Percentiles rank a stretch among this genome's conserved stretches.
Evolutionary conservation across 345 rosid genomes (phyloP).

Genomic region (Draba incana): DNA sequence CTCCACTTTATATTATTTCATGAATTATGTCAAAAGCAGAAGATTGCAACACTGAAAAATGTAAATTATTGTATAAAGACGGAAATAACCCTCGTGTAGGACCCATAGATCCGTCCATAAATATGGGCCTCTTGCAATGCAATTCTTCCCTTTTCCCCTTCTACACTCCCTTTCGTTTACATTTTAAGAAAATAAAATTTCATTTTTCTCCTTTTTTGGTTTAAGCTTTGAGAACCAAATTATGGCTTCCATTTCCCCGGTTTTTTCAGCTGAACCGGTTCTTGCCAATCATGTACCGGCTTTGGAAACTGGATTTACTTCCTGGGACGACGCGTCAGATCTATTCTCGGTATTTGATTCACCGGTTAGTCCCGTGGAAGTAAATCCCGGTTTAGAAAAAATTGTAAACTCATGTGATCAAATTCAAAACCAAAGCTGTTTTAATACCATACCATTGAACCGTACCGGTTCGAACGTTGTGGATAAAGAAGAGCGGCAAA

Average conservation of each 20-base stretch:
- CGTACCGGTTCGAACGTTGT: conserved; percentile 5
- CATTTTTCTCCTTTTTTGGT: neutral
- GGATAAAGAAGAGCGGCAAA: conserved; percentile 57
- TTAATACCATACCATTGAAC: conserved; percentile 39
- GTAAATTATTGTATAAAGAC: neutral
- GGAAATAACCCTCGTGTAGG: conserved; percentile 31
- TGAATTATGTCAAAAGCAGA: neutral
- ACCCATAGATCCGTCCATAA: conserved; percentile 50
- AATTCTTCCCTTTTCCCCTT: conserved; percentile 84
- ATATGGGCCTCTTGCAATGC: conserved; percentile 60
- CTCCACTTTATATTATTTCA: neutral
- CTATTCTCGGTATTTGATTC: conserved; percentile 44
- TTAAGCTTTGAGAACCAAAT: conserved; percentile 3
- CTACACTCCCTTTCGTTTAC: conserved; percentile 43
- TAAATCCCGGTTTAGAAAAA: conserved; percentile 43
- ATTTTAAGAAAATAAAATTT: conserved; percentile 2
- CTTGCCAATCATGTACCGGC: conserved; percentile 44
- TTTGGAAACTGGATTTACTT: conserved; percentile 52
- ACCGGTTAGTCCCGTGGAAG: conserved; percentile 39
- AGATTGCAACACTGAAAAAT: neutral
- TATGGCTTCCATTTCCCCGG: conserved; percentile 53
- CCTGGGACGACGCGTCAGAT: conserved; percentile 61
- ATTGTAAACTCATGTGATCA: conserved; percentile 34
- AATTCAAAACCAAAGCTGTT: conserved; percentile 37
- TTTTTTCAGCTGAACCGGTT: conserved; percentile 41